These are phyloP conservation scores for Zhuliangozyma blackwelliae DNA, from an alignment of 1,139 yeast genomes.

Conservation along the genomic window DNA sequence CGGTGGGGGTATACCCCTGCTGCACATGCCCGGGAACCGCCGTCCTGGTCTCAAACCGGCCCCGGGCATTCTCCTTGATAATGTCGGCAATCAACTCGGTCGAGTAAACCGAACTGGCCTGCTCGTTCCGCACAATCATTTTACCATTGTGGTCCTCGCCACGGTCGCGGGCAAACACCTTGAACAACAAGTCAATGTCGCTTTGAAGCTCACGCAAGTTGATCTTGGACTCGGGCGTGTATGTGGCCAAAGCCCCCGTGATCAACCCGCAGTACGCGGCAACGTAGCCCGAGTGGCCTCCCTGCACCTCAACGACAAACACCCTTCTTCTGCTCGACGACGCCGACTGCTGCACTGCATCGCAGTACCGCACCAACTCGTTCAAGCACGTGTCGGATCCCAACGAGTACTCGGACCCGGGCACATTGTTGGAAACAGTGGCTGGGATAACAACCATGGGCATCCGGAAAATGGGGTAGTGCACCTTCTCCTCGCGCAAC, in stretches of 20 bases:
- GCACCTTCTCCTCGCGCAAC: constrained; percentile 63
- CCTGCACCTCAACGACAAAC: constrained; percentile 95
- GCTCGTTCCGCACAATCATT: constrained; percentile 62
- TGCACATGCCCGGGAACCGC: constrained; percentile 84
- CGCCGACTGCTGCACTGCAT: constrained; percentile 91
- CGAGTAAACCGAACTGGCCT: constrained; percentile 64
- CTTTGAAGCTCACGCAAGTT: constrained; percentile 61
- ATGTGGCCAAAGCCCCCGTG: constrained; percentile 89
- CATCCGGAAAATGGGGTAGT: constrained; percentile 86
- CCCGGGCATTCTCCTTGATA: constrained; percentile 60
- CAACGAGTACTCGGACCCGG: constrained; percentile 92
- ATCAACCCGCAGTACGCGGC: constrained; percentile 87
- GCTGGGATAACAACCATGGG: constrained; percentile 95
- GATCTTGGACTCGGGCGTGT: constrained; percentile 88
- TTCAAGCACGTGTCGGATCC: constrained; percentile 95
- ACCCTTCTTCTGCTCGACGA: constrained; percentile 92
- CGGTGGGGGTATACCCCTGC: constrained; percentile 77
- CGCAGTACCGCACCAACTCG: constrained; percentile 86
- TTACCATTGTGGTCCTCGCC: constrained; percentile 83
- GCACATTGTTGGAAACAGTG: constrained; percentile 95
- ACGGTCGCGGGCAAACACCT: constrained; percentile 63
- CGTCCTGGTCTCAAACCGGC: constrained; percentile 68
- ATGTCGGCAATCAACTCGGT: constrained; percentile 67
- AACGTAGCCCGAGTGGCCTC: constrained; percentile 92
- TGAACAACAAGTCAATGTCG: constrained; percentile 19